Percentiles rank a stretch among this genome's conserved stretches.
phyloP scores from a whole-genome alignment of 768 basidiomycete genomes.

The Guyanaporus albipodus region DNA sequence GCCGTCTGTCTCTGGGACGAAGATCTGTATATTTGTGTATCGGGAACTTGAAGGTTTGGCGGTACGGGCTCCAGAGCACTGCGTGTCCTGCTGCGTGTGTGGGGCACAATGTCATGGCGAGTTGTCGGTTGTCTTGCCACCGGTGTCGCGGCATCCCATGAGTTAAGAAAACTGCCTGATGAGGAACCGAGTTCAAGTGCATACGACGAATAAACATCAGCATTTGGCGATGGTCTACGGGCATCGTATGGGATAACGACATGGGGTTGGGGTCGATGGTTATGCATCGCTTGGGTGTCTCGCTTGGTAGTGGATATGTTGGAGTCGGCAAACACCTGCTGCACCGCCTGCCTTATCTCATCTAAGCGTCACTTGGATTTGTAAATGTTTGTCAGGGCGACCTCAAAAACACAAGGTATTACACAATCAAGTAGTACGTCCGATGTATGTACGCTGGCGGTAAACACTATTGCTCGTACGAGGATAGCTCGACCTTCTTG shows the following conservation, averaged over 20 bases:
- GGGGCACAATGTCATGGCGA: slow-evolving; percentile 19
- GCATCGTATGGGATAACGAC: slow-evolving; percentile 37
- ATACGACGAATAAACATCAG: slow-evolving; percentile 30
- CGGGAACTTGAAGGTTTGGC: slow-evolving; percentile 36
- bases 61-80: slow-evolving; percentile 34
- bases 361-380: slow-evolving; percentile 20
- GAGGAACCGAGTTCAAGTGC: slow-evolving; percentile 27
- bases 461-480: slow-evolving; percentile 32
- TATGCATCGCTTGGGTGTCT: slow-evolving; percentile 20
- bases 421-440: too few relatives aligned
- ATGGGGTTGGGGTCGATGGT: slow-evolving; percentile 33
- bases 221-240: slow-evolving; percentile 29
- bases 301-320: neutral
- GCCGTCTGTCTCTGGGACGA: slow-evolving; percentile 35
- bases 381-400: slow-evolving; percentile 12
- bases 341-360: slow-evolving; percentile 14
- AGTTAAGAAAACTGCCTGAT: slow-evolving; percentile 23
- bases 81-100: slow-evolving; percentile 35
- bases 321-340: neutral
- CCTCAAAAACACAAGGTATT: too few relatives aligned
- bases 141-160: slow-evolving; percentile 34
- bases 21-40: slow-evolving; percentile 50
- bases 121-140: slow-evolving; percentile 22
- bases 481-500: slow-evolving; percentile 72
- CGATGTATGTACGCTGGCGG: too few relatives aligned